Evolutionary conservation across 2,329 filamentous ascomycete genomes (phyloP).

Genomic region (Alternaria sp.): DNA sequence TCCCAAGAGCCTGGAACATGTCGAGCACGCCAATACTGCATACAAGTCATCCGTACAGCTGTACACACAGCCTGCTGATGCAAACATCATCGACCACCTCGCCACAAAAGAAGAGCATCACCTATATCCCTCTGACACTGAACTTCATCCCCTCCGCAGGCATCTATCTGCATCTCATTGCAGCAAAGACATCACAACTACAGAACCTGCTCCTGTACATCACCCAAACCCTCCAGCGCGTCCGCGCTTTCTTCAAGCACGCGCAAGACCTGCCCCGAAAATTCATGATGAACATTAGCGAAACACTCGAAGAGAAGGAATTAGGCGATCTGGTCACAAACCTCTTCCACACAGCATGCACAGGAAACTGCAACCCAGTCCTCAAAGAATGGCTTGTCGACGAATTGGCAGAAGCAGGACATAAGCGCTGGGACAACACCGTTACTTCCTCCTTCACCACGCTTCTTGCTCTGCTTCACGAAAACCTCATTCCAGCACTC

Average conservation of each 20-base stretch:
- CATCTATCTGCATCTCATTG: slow-evolving; percentile 81
- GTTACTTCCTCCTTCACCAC: slow-evolving; percentile 78
- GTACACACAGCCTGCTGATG: slow-evolving; percentile 78
- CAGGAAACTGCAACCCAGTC: slow-evolving; percentile 76
- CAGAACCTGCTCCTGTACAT: slow-evolving; percentile 88
- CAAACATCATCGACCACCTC: slow-evolving; percentile 45
- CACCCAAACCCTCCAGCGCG: slow-evolving; percentile 77
- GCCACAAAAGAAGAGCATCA: slow-evolving; percentile 42
- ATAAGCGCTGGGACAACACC: slow-evolving; percentile 94
- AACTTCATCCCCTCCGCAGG: slow-evolving; percentile 80
- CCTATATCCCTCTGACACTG: slow-evolving; percentile 74
- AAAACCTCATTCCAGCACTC: slow-evolving; percentile 86
- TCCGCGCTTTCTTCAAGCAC: slow-evolving; percentile 82
- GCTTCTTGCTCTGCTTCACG: slow-evolving; percentile 78
- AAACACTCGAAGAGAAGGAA: slow-evolving; percentile 72
- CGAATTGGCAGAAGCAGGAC: slow-evolving; percentile 72
- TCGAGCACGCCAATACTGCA: slow-evolving; percentile 64
- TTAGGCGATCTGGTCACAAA: slow-evolving; percentile 74
- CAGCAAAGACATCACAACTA: slow-evolving; percentile 84
- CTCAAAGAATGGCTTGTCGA: slow-evolving; percentile 90
- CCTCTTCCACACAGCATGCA: slow-evolving; percentile 83
- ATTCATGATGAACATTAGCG: slow-evolving; percentile 80
- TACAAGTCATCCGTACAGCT: slow-evolving; percentile 73
- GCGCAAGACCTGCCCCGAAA: slow-evolving; percentile 77
- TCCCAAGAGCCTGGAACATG: slow-evolving; percentile 52